These are phyloP conservation scores for Myxozyma neotropica DNA, from an alignment of 805 yeast species.

Conservation along the genomic window DNA sequence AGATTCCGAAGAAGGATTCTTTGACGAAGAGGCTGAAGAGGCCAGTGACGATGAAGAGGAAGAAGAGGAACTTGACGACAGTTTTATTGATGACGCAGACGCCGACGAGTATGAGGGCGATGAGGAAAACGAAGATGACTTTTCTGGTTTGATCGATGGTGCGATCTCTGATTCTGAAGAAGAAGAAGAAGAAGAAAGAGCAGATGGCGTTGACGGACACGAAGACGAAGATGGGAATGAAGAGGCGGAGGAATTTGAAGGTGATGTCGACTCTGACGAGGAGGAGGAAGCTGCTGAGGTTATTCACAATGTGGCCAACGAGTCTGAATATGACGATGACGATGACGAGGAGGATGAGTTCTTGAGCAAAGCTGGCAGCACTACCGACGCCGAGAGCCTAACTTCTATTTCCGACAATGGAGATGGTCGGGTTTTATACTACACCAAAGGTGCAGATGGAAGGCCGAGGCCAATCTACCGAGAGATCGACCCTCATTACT, in stretches of 20 bases:
- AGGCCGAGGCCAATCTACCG: slow-evolving; percentile 75
- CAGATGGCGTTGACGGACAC: slow-evolving; percentile 28
- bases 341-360: slow-evolving; percentile 43
- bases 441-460: slow-evolving; percentile 62
- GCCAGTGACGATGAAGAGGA: slow-evolving; percentile 39
- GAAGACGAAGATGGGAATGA: slow-evolving; percentile 19
- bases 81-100: slow-evolving; percentile 12
- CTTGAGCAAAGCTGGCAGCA: slow-evolving; percentile 11
- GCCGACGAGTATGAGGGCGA: slow-evolving; percentile 20
- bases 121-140: slow-evolving; percentile 36
- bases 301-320: slow-evolving; percentile 33
- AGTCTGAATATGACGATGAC: slow-evolving; percentile 43
- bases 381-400: slow-evolving; percentile 23
- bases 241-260: slow-evolving; percentile 31
- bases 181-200: slow-evolving; percentile 60
- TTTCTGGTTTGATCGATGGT: slow-evolving; percentile 33
- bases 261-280: slow-evolving; percentile 47
- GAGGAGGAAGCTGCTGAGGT: slow-evolving; percentile 53
- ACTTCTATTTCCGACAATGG: slow-evolving; percentile 24
- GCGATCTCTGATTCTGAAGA: slow-evolving; percentile 27
- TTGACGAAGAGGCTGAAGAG: slow-evolving; percentile 45
- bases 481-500: slow-evolving; percentile 87
- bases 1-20: slow-evolving; percentile 38
- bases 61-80: slow-evolving; percentile 13
- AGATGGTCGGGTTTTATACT: slow-evolving; percentile 13